Evolutionary conservation across 352 stramenopile species (phyloP).

Genomic region (Globisporangium recalcitrans): DNA sequence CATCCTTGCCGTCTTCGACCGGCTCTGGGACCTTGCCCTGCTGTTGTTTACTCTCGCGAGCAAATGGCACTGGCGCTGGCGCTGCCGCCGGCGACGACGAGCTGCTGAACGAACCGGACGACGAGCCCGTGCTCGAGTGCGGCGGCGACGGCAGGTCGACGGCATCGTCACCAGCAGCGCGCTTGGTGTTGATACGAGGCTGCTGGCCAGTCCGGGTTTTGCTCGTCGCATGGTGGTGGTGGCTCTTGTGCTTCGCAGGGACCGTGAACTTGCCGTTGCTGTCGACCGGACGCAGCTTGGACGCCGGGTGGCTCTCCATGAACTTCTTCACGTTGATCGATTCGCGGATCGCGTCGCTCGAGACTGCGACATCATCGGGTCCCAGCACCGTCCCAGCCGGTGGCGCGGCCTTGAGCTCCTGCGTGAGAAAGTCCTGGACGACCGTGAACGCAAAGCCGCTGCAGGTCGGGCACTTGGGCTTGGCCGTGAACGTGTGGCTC

Average conservation of each 20-base stretch:
- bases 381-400: conserved; percentile 1
- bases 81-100: conserved; percentile 7
- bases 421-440: conserved; percentile 75
- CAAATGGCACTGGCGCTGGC: not conserved
- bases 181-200: conserved; percentile 4
- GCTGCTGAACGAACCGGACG: conserved; percentile 14
- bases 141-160: conserved; percentile 9
- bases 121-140: conserved; percentile 20
- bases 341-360: conserved; percentile 43
- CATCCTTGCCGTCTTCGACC: not conserved
- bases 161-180: not conserved
- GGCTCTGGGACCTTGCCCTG: not conserved
- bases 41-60: conserved; percentile 1
- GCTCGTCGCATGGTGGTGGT: conserved; percentile 4
- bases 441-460: conserved; percentile 64
- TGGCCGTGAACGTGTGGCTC: conserved; percentile 77
- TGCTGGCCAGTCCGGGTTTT: not conserved
- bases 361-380: conserved; percentile 11
- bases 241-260: conserved; percentile 12
- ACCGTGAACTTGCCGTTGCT: conserved; percentile 59
- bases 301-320: conserved; percentile 37
- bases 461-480: conserved; percentile 78
- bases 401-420: conserved; percentile 19
- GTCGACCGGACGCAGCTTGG: conserved; percentile 46
- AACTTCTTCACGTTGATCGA: conserved; percentile 79